Evolutionary conservation across 306 rosid genomes (phyloP).

Genomic region (Castanopsis chinensis): DNA sequence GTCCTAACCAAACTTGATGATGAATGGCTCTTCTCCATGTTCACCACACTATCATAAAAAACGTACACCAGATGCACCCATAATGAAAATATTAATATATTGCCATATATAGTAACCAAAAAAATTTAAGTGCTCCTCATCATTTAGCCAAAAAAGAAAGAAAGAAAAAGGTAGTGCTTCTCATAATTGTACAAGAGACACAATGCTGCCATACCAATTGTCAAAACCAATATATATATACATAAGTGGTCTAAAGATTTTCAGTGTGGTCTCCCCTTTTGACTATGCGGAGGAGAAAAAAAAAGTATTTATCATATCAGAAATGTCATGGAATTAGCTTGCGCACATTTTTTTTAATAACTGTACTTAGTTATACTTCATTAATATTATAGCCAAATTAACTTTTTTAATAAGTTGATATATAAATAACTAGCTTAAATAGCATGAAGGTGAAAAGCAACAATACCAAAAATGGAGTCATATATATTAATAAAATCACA

Average conservation of each 20-base stretch:
- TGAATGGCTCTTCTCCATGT: slow-evolving; percentile 54
- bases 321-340: not conserved
- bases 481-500: not conserved
- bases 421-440: not conserved
- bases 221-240: not conserved
- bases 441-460: not conserved
- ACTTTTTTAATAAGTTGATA: not conserved
- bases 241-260: not conserved
- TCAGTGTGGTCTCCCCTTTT: not conserved
- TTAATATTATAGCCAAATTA: not conserved
- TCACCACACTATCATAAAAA: not conserved
- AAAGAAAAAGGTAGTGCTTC: too few relatives aligned
- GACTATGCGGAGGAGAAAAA: not conserved
- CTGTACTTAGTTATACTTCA: not conserved
- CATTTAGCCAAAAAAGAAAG: too few relatives aligned
- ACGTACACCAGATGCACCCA: not conserved
- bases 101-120: too few relatives aligned
- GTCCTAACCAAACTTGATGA: slow-evolving; percentile 47
- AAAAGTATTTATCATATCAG: not conserved
- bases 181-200: not conserved
- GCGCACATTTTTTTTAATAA: not conserved
- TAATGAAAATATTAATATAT: too few relatives aligned
- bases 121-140: too few relatives aligned
- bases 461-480: not conserved
- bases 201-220: not conserved